These are phyloP conservation scores for Triangularia verruculosa DNA, from an alignment of 2,329 filamentous ascomycete genomes.

Conservation along the genomic window DNA sequence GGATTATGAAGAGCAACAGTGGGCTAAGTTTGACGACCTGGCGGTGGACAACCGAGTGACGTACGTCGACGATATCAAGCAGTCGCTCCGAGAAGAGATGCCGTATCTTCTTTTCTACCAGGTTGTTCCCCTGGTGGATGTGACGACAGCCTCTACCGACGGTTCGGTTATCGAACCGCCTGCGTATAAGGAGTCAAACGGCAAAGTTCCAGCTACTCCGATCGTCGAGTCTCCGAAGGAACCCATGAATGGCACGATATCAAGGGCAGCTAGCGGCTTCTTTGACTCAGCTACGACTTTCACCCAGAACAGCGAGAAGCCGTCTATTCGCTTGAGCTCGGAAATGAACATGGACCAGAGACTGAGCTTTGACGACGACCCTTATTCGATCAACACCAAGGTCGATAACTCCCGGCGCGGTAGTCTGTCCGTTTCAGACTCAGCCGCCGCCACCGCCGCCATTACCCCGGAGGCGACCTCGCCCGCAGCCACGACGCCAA, in stretches of 20 bases:
- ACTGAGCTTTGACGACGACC: constrained; percentile 46
- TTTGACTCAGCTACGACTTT: constrained; percentile 42
- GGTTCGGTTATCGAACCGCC: constrained; percentile 52
- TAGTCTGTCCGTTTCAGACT: constrained; percentile 50
- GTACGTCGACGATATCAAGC: constrained; percentile 72
- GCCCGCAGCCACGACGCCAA: constrained; percentile 38
- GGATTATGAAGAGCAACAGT: constrained; percentile 69
- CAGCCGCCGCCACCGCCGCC: constrained; percentile 36
- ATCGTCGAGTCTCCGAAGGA: constrained; percentile 28
- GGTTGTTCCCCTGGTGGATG: constrained; percentile 79
- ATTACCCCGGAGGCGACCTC: constrained; percentile 37
- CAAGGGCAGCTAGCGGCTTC: constrained; percentile 42
- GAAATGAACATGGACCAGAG: constrained; percentile 48
- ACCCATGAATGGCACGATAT: constrained; percentile 28
- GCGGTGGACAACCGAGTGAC: constrained; percentile 63
- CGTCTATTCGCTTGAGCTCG: constrained; percentile 54
- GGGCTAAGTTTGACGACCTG: constrained; percentile 94
- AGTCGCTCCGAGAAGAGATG: constrained; percentile 78
- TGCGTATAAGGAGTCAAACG: constrained; percentile 52
- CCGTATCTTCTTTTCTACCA: constrained; percentile 96
- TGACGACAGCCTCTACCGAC: constrained; percentile 48
- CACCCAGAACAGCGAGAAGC: constrained; percentile 33
- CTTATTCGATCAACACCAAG: constrained; percentile 33
- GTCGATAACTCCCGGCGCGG: constrained; percentile 44
- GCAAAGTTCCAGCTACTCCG: constrained; percentile 34